These are phyloP conservation scores for Paratinospora sagittata DNA, from an alignment of 164 flowering plant genomes.

Conservation along the genomic window DNA sequence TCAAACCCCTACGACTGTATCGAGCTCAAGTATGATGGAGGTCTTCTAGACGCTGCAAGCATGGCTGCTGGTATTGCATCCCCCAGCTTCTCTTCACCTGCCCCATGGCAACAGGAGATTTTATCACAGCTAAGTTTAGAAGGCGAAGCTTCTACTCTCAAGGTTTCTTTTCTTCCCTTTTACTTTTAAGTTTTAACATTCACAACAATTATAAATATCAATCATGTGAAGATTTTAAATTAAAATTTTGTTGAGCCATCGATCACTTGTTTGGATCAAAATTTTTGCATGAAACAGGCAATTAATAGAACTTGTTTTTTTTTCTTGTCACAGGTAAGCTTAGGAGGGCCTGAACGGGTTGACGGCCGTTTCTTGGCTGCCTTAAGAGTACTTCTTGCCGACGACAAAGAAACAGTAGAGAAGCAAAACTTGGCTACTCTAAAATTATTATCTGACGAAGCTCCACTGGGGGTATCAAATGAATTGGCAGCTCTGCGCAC, in stretches of 20 bases:
- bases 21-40: slow-evolving; percentile 83
- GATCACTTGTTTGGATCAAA: no score
- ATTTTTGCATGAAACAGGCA: no score
- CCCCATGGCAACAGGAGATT: slow-evolving; percentile 70
- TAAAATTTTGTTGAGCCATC: not conserved
- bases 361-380: slow-evolving; percentile 90
- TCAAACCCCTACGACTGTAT: slow-evolving; percentile 79
- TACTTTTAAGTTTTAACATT: not conserved
- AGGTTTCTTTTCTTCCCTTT: slow-evolving; percentile 36
- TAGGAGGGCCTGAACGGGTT: slow-evolving; percentile 76
- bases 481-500: slow-evolving; percentile 67
- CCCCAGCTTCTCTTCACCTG: slow-evolving; percentile 70
- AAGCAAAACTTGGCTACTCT: slow-evolving; percentile 49
- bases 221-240: not conserved
- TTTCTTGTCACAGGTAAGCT: slow-evolving; percentile 47
- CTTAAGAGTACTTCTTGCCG: slow-evolving; percentile 57
- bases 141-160: slow-evolving; percentile 60
- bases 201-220: not conserved
- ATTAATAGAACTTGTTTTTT: not conserved
- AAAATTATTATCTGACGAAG: slow-evolving; percentile 56
- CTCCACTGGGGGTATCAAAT: slow-evolving; percentile 70
- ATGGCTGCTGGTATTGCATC: slow-evolving; percentile 76
- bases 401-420: slow-evolving; percentile 42
- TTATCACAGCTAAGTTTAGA: slow-evolving; percentile 54
- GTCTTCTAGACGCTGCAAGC: slow-evolving; percentile 87